Evolutionary conservation across 2,329 filamentous ascomycete species (phyloP), one percentile per base, ranked within the genome.

Genomic region (Colletotrichum sp.): DNA sequence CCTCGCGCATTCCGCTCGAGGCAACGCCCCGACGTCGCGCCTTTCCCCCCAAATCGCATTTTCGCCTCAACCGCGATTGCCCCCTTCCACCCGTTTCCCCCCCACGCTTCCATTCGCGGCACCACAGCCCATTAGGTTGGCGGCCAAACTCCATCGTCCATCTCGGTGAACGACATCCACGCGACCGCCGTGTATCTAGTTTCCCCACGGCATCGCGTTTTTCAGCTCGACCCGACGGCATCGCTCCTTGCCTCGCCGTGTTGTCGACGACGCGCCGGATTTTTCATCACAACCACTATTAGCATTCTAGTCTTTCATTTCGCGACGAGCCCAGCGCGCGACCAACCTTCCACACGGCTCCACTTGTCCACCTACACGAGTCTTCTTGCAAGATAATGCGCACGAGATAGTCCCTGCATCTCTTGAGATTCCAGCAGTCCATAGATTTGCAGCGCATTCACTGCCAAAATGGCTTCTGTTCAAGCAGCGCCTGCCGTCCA

Each of bases 401-500:
- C 72, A 66, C 75, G 63, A 76, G 75, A 68, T 72, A 71, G 55
- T 36, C 48, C 44, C 68, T 66, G 72, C 72, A 77, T 78, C 68
- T 72, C 72, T 77, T 63, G 75, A 77, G 72, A 72, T 75, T 71
- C 64, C 44, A 68, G 69, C 61, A 77, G 77, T 77, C 75, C 44
- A 64, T 75, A 72, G 71, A 72, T 73, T 77, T 72, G 61, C 75
- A 61, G 60, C 32, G 57, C 60, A 32, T 22, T 44, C 27, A 70
- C 32, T 61, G 72, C 72, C 77, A 74, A 59, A 25, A 98, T 98
- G 95, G 93, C 95, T 84, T 96, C 94, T 78, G 92, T 96, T 82
- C 95, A 97, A 87, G 87, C 92, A 81, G 90, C 92, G 78, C 91
- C 93, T 78, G 91, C 91, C 80, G 91, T 94, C 85, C 91, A 93